Base-by-base conservation (phyloP, 805 yeast species). In the Saccharomyces cerevisiae region DNA sequence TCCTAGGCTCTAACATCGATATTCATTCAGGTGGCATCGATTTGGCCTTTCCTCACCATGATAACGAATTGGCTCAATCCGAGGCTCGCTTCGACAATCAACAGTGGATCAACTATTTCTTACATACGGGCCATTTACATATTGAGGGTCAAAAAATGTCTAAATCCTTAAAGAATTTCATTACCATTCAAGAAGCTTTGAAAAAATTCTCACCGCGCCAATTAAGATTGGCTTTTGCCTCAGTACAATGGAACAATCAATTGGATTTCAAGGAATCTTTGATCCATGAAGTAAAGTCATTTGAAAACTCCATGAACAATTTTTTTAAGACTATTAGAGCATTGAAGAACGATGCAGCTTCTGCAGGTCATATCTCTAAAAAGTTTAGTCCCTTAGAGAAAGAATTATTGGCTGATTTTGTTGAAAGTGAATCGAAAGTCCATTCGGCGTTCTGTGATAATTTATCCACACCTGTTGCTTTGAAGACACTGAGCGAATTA, bases 61-160 rank as follows among this genome's bases (percentile, higher is more conserved):
- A 94, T 71, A 94, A 94, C 66, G 99, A 94, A 74, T 76, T 94
- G 59, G 99, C 99, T 1, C 99, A 94, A 76, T 80, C 91, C 28
- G 99, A 94, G 71, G 98, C 98, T 6, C 85, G 84, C 70, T 92
- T 77, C 70, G 90, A 88, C 66, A 84, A 87, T 71, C 73, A 81
- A 50, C 99, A 94, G 73, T 94, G 99, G 99, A 89, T 94, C 53
- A 92, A 94, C 72, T 94, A 94, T 69, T 94, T 94, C 73, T 72
- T 94, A 71, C 99, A 94, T 71, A 89, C 96, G 46, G 99, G 99
- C 46, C 99, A 94, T 72, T 79, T 94, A 65, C 99, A 94, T 70
- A 94, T 94, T 61, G 97, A 94, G 71, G 99, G 99, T 22, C 97
- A 90, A 73, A 94, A 94, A 68, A 94, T 94, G 99, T 86, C 96